Evolutionary conservation across 2,329 filamentous ascomycete species (phyloP), one percentile per base, ranked within the genome.

Genomic region (Colletotrichum sublineola): DNA sequence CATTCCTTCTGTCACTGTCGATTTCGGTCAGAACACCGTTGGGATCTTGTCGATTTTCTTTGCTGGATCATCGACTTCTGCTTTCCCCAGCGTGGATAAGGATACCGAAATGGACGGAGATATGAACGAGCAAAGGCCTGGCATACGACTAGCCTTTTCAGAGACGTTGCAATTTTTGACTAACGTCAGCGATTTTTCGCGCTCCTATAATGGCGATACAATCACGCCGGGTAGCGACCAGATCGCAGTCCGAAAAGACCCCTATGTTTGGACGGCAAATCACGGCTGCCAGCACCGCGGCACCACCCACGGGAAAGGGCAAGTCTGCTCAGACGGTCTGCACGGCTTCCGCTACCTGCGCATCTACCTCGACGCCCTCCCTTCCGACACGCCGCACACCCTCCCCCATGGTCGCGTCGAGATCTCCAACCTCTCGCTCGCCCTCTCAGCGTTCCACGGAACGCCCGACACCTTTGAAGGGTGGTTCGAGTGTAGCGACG

Each of bases 331-430:
- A 0, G 86, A 88, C 68, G 87, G 86, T 2, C 77, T 88, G 6
- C 87, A 88, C 65, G 86, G 86, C 6, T 88, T 88, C 75, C 83
- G 86, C 48, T 88, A 88, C 70, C 75, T 88, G 50, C 86, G 82
- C 64, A 83, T 88, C 38, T 82, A 81, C 56, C 79, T 88, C 4
- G 84, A 85, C 70, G 83, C 85, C 0, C 75, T 87, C 1, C 36
- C 79, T 1, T 73, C 75, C 0, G 86, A 88, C 76, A 76, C 82
- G 0, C 86, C 86, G 2, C 81, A 85, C 75, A 85, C 86, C 0
- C 78, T 81, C 0, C 71, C 82, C 0, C 79, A 79, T 1, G 86
- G 86, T 6, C 76, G 79, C 4, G 82, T 88, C 1, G 77, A 78
- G 1, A 87, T 88, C 40, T 77, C 80, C 1, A 82, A 82, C 1